Conservation (phyloP, 2,329 filamentous ascomycete genomes). For the Aureobasidium sp. region DNA sequence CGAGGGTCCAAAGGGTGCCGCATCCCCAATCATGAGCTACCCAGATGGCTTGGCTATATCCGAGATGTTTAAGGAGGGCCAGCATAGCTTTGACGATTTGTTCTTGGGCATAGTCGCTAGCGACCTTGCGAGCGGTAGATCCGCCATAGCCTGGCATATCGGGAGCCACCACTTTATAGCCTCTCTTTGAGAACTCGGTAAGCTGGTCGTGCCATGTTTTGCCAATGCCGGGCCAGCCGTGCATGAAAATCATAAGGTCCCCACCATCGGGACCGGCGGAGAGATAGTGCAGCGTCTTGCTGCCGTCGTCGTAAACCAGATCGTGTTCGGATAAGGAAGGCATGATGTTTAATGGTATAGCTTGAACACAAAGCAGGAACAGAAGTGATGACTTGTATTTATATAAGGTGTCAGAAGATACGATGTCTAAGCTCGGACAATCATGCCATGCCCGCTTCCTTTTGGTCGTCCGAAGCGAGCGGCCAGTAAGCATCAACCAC, state of each 20-base stretch:
- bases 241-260: slow-evolving; percentile 26
- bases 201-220: slow-evolving; percentile 33
- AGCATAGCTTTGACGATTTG: slow-evolving; percentile 26
- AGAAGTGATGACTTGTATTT: not conserved
- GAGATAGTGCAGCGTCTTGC: slow-evolving; percentile 25
- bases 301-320: slow-evolving; percentile 19
- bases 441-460: not conserved
- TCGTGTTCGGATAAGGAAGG: slow-evolving; percentile 20
- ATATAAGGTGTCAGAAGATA: not conserved
- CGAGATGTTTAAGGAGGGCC: slow-evolving; percentile 35
- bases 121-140: slow-evolving; percentile 26
- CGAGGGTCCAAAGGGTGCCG: slow-evolving; percentile 28
- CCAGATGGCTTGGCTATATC: slow-evolving; percentile 40
- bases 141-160: slow-evolving; percentile 34
- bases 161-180: slow-evolving; percentile 26
- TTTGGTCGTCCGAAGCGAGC: not conserved
- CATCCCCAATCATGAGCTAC: slow-evolving; percentile 42
- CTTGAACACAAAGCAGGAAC: not conserved
- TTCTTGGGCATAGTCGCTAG: slow-evolving; percentile 29
- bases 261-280: slow-evolving; percentile 24
- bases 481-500: not conserved
- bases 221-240: slow-evolving; percentile 32
- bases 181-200: slow-evolving; percentile 24
- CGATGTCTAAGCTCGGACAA: not conserved
- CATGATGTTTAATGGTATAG: slow-evolving; percentile 14